Evolutionary conservation across 345 rosid genomes (phyloP).

Genomic region (Erucastrum elatum): DNA sequence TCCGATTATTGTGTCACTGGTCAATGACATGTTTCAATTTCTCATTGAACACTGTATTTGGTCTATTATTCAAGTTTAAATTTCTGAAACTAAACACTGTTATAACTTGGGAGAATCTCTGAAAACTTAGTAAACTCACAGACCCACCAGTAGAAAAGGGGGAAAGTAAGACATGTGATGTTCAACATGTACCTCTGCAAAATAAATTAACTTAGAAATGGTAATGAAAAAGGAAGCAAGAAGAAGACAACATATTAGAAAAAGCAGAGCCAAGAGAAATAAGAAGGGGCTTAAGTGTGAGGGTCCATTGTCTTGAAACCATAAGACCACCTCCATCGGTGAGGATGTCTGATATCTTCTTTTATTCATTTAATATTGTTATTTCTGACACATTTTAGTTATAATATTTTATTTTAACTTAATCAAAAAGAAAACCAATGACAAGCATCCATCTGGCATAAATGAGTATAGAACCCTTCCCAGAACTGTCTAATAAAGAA

Average conservation of each 20-base stretch:
- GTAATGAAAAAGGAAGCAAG: slow-evolving; percentile 1
- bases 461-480: no score
- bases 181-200: neutral
- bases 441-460: no score
- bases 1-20: neutral
- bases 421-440: no score
- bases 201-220: neutral
- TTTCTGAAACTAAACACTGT: slow-evolving; percentile 14
- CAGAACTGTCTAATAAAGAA: no score
- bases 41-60: neutral
- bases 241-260: slow-evolving; percentile 17
- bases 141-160: neutral
- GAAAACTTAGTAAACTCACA: neutral
- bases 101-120: neutral
- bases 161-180: neutral
- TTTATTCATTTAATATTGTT: no score
- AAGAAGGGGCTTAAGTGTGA: neutral
- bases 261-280: neutral
- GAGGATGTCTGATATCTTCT: no score
- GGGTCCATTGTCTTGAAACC: slow-evolving; percentile 37
- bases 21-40: neutral
- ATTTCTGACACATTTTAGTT: no score
- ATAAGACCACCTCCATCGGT: no score
- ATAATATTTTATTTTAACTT: no score
- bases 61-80: neutral